A percentile compares a stretch with the other conserved stretches of the same genome.
Evolutionary conservation across 2,329 filamentous ascomycete species (phyloP).

Genomic region (Chalaropsis thielavioides): DNA sequence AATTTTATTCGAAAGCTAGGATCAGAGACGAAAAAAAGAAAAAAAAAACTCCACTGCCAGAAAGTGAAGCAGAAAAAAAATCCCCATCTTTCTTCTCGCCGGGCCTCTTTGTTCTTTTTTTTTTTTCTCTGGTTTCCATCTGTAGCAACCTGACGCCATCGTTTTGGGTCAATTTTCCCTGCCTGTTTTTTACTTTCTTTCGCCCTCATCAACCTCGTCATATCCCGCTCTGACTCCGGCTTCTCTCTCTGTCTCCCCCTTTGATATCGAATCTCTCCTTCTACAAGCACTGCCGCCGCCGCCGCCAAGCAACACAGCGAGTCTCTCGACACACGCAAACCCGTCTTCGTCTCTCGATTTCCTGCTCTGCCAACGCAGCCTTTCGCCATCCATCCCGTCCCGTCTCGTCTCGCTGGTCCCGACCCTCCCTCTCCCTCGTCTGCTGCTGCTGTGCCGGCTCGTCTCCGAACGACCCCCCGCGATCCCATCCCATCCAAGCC

Average conservation of each 20-base stretch:
- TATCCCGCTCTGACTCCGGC: not conserved
- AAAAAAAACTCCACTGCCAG: constrained; percentile 11
- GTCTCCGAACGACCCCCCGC: too few relatives aligned
- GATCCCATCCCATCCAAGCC: not conserved
- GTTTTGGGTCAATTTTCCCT: not conserved
- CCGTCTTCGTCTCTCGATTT: too few relatives aligned
- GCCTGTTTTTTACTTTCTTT: not conserved
- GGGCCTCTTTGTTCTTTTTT: too few relatives aligned
- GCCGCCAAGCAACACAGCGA: too few relatives aligned
- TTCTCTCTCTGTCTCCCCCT: not conserved
- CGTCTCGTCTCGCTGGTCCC: too few relatives aligned
- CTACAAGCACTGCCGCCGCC: too few relatives aligned
- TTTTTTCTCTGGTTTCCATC: not conserved
- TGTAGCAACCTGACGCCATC: not conserved
- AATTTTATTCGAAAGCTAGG: constrained; percentile 7
- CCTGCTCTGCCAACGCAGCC: too few relatives aligned
- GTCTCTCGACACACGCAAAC: not conserved
- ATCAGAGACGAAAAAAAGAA: not conserved
- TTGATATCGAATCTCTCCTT: not conserved
- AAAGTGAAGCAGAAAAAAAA: constrained; percentile 4
- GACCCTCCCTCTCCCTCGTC: too few relatives aligned
- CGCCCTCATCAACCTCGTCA: not conserved
- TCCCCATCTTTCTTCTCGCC: constrained; percentile 7
- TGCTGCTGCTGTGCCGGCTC: too few relatives aligned
- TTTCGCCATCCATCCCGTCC: too few relatives aligned